phyloP scores from a whole-genome alignment of 306 rosid species.

The Prunus mira region DNA sequence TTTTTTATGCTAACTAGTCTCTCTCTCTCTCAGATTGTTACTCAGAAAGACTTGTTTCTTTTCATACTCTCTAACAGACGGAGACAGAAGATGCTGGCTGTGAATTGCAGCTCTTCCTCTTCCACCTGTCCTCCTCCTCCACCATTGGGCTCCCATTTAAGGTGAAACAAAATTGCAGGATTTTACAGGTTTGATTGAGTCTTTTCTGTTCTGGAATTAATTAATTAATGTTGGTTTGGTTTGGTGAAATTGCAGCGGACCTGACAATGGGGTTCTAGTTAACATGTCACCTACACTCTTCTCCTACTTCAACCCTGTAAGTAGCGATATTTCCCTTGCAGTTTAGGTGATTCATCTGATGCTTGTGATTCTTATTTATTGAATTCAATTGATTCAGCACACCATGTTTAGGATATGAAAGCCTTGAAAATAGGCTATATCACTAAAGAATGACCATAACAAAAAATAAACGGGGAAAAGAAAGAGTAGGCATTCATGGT shows the following conservation, averaged over 20 bases:
- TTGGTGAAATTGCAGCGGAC: conserved; percentile 11
- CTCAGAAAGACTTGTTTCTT: too few relatives aligned
- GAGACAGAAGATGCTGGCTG: conserved; percentile 13
- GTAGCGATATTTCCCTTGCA: background rate
- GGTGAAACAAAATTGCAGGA: background rate
- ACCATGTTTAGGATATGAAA: background rate
- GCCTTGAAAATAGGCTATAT: background rate
- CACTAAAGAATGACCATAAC: background rate
- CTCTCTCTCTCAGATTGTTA: too few relatives aligned
- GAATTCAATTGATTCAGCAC: too few relatives aligned
- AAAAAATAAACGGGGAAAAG: too few relatives aligned
- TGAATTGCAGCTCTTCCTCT: conserved; percentile 13
- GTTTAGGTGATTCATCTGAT: background rate
- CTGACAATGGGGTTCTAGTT: background rate
- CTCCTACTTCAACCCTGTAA: conserved; percentile 20
- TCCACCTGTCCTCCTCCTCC: too few relatives aligned
- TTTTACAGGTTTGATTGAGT: background rate
- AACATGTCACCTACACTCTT: conserved; percentile 21
- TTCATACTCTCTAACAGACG: background rate
- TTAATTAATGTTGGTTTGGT: background rate
- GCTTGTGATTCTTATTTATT: background rate
- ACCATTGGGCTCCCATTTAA: background rate
- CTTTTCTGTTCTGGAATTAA: background rate
- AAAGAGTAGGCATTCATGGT: background rate
- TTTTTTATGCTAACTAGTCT: too few relatives aligned